Conservation (phyloP, 495 filamentous ascomycete species). For the Mytilinidion resinicola region DNA sequence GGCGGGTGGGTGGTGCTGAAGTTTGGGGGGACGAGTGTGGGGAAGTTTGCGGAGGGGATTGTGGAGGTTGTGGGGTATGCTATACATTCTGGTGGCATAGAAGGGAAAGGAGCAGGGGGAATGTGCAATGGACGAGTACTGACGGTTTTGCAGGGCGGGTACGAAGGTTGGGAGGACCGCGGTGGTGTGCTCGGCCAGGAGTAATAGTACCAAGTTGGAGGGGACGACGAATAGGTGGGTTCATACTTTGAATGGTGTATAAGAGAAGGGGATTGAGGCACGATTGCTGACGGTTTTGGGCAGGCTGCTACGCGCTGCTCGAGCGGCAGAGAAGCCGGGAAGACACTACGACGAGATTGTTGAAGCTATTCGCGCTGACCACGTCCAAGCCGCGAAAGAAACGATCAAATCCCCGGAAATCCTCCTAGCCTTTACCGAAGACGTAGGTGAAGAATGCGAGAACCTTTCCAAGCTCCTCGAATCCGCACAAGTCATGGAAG, state of each 20-base stretch:
- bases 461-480: constrained; percentile 53
- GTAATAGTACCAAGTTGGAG: constrained; percentile 80
- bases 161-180: constrained; percentile 49
- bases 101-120: not conserved
- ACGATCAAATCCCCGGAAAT: constrained; percentile 58
- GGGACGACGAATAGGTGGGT: constrained; percentile 92
- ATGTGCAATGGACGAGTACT: constrained; percentile 4
- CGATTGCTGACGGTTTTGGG: not conserved
- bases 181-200: constrained; percentile 88
- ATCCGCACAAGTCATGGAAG: constrained; percentile 49
- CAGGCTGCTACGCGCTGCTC: constrained; percentile 64
- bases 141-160: constrained; percentile 3
- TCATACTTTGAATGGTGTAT: constrained; percentile 22
- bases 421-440: constrained; percentile 47
- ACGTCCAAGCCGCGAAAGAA: constrained; percentile 57
- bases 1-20: constrained; percentile 42
- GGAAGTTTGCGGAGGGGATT: constrained; percentile 63
- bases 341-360: constrained; percentile 64
- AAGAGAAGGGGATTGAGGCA: constrained; percentile 33
- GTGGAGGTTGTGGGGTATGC: constrained; percentile 68
- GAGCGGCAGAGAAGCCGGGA: constrained; percentile 56
- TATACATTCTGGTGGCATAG: not conserved
- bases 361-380: constrained; percentile 66
- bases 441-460: constrained; percentile 67
- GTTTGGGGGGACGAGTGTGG: constrained; percentile 41